phyloP scores from a whole-genome alignment of 768 basidiomycete species.

The Lyophyllum shimeji region DNA sequence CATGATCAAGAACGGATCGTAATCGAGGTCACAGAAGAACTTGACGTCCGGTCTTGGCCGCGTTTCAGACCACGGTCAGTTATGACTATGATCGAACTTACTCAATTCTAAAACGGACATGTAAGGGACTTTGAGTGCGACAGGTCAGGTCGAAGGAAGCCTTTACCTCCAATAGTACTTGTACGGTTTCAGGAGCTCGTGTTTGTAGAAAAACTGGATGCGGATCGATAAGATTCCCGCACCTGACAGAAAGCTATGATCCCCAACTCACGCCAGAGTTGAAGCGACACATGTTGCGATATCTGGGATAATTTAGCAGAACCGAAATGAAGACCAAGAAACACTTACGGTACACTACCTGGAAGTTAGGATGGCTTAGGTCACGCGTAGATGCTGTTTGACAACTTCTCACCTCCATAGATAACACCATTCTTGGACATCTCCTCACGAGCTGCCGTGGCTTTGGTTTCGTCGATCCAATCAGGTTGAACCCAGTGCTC shows the following conservation, averaged over 20 bases:
- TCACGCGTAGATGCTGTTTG: neutral
- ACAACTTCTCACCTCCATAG: constrained; percentile 52
- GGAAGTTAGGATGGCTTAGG: constrained; percentile 11
- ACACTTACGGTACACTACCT: constrained; percentile 75
- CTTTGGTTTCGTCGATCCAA: constrained; percentile 77
- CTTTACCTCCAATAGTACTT: constrained; percentile 81
- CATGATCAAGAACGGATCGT: constrained; percentile 89
- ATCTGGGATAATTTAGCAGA: constrained; percentile 32
- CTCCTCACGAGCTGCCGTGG: constrained; percentile 56
- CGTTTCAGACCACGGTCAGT: constrained; percentile 1
- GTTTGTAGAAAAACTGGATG: constrained; percentile 79
- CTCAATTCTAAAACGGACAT: constrained; percentile 39
- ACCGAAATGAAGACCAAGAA: neutral
- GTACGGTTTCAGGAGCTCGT: constrained; percentile 76
- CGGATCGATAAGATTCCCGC: neutral
- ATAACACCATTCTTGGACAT: constrained; percentile 73
- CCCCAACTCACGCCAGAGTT: constrained; percentile 79
- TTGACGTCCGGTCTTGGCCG: constrained; percentile 72
- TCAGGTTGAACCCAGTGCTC: constrained; percentile 82
- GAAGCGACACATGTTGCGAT: constrained; percentile 97
- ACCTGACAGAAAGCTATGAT: neutral
- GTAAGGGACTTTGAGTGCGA: constrained; percentile 1
- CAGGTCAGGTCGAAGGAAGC: neutral
- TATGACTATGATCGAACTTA: constrained; percentile 23
- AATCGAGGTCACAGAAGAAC: constrained; percentile 84